Percentiles rank a stretch among this genome's conserved stretches.
These are phyloP conservation scores for Cercospora beticola DNA, from an alignment of 2,329 filamentous ascomycete species.

Conservation along the genomic window DNA sequence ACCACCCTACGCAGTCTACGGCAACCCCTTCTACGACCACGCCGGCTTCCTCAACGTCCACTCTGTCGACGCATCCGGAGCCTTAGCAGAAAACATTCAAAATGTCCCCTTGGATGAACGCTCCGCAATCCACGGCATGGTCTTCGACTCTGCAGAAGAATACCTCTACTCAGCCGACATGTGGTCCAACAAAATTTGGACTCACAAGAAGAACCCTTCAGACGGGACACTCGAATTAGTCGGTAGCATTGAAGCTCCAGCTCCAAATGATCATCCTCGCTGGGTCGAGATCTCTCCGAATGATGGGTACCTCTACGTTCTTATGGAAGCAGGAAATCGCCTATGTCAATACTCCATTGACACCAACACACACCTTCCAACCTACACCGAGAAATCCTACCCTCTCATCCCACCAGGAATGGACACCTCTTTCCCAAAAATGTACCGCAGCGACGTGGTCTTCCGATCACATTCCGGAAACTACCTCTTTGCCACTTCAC, in stretches of 20 bases:
- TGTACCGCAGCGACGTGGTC: slow-evolving; percentile 86
- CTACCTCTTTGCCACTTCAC: slow-evolving; percentile 82
- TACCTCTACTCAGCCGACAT: slow-evolving; percentile 80
- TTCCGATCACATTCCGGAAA: slow-evolving; percentile 65
- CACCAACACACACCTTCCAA: slow-evolving; percentile 67
- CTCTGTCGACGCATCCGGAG: slow-evolving; percentile 57
- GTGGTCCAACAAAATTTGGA: slow-evolving; percentile 78
- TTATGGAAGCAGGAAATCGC: slow-evolving; percentile 88
- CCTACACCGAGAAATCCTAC: slow-evolving; percentile 74
- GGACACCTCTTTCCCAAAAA: slow-evolving; percentile 53
- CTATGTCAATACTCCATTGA: slow-evolving; percentile 81
- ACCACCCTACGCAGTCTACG: slow-evolving; percentile 79
- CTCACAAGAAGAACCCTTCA: slow-evolving; percentile 63
- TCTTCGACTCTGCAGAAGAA: slow-evolving; percentile 70
- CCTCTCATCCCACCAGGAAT: slow-evolving; percentile 77
- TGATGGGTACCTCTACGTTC: slow-evolving; percentile 75
- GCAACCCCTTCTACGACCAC: slow-evolving; percentile 86
- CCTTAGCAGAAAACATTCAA: slow-evolving; percentile 64
- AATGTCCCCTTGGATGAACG: slow-evolving; percentile 70
- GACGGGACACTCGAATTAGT: slow-evolving; percentile 66
- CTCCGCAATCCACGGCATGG: slow-evolving; percentile 78
- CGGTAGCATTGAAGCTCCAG: slow-evolving; percentile 70
- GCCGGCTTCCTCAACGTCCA: slow-evolving; percentile 81
- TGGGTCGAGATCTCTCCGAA: slow-evolving; percentile 84
- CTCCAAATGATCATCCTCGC: slow-evolving; percentile 72